Conservation (phyloP, 1,139 yeast species). For the Suhomyces choctaworum region DNA sequence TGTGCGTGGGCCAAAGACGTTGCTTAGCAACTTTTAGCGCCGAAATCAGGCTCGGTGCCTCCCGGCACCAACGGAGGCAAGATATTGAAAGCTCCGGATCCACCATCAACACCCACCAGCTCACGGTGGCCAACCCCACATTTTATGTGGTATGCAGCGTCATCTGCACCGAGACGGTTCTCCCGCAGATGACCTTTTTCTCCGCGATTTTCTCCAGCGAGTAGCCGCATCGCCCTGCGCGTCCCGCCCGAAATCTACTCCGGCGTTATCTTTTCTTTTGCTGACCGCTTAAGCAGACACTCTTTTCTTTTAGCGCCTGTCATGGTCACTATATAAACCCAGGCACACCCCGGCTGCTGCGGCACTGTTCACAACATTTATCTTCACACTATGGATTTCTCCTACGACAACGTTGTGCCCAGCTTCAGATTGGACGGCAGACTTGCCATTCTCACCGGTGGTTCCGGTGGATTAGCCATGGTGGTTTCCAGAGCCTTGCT, state of each 20-base stretch:
- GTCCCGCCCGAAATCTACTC: slow-evolving; percentile 2
- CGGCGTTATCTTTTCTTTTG: slow-evolving; percentile 4
- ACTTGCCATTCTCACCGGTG: slow-evolving; percentile 76
- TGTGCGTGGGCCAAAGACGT: not conserved
- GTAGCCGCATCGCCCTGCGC: not conserved
- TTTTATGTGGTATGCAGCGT: not conserved
- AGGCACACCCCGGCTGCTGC: too few species aligned
- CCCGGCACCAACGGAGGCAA: not conserved
- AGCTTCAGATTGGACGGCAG: slow-evolving; percentile 68
- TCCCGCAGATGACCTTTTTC: slow-evolving; percentile 2
- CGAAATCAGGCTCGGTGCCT: too few species aligned
- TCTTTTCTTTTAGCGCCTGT: slow-evolving; percentile 2
- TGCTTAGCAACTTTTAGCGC: not conserved
- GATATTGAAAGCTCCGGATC: too few species aligned
- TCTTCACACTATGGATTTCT: slow-evolving; percentile 25
- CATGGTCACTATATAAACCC: slow-evolving; percentile 2
- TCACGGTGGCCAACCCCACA: not conserved
- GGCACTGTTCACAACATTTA: too few species aligned
- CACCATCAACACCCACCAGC: too few species aligned
- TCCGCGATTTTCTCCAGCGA: not conserved
- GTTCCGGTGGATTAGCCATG: slow-evolving; percentile 77
- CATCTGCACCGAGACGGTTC: not conserved
- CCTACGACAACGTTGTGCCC: slow-evolving; percentile 50
- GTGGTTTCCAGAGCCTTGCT: slow-evolving; percentile 67
- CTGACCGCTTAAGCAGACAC: slow-evolving; percentile 1